Evolutionary conservation across 2,329 filamentous ascomycete genomes (phyloP).

Genomic region (Zalaria sp.): DNA sequence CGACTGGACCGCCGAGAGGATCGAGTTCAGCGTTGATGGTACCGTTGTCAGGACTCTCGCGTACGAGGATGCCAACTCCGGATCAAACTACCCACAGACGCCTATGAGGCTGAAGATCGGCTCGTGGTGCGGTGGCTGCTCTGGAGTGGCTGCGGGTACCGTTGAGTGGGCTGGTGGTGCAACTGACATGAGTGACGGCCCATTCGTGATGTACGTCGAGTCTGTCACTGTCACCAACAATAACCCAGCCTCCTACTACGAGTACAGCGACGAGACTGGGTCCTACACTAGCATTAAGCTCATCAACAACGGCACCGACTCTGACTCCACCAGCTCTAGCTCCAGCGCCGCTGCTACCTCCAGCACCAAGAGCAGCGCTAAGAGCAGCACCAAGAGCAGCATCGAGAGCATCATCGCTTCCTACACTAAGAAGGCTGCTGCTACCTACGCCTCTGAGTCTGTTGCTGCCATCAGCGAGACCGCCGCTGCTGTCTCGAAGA

Average conservation of each 20-base stretch:
- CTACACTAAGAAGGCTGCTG: neutral
- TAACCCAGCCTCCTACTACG: conserved; percentile 36
- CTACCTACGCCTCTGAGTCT: neutral
- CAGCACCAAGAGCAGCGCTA: no score
- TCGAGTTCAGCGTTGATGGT: conserved; percentile 62
- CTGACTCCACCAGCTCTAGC: neutral
- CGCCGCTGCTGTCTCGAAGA: neutral
- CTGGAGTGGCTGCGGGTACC: conserved; percentile 38
- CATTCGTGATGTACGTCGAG: conserved; percentile 39
- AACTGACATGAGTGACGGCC: conserved; percentile 30
- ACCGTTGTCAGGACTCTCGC: conserved; percentile 53
- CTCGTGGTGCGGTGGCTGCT: conserved; percentile 35
- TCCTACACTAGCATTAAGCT: conserved; percentile 34
- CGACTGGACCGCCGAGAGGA: conserved; percentile 52
- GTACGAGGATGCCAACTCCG: conserved; percentile 48
- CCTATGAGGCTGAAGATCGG: conserved; percentile 52
- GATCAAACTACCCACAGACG: conserved; percentile 64
- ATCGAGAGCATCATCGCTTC: neutral
- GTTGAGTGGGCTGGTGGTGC: conserved; percentile 54
- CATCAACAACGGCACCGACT: neutral
- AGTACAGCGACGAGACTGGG: conserved; percentile 35
- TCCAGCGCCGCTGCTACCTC: neutral
- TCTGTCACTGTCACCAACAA: conserved; percentile 37
- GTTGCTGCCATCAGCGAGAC: neutral
- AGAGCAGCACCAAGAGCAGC: no score